Base-by-base conservation (phyloP, 176 grass and related monocot genomes). In the Tuctoria greenei region DNA sequence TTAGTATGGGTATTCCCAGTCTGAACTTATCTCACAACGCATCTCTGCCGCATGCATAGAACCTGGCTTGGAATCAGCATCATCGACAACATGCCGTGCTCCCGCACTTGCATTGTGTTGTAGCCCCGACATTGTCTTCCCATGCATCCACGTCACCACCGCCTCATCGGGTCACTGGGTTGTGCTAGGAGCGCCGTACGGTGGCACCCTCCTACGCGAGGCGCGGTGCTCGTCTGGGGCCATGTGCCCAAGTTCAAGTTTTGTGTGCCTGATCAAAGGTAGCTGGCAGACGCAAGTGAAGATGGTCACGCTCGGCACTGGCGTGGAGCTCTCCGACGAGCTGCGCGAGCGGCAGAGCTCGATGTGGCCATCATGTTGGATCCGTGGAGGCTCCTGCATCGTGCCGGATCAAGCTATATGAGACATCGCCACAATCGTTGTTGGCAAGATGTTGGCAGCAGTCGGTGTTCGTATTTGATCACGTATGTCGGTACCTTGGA, bases 181-280 rank as follows among this genome's bases (percentile, higher is more conserved):
- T 42, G 15, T 78, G 16, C 49, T 25, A 15, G 35, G 37, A 57
- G 36, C 23, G 64, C 49, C 37, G 49, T 36, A 57, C 49, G 63
- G 63, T 67, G 63, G 63, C 47, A 9, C 17, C 20, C 17, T 51
- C 49, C 49, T 58, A 26, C 55, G 21, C 10, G 11, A 12, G 12
- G 10, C n/a, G 57, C 66, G 27, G 66, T 47, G 77, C 66, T 80
- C 20, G 66, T 27, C 11, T 70, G 66, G 77, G 77, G 66, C 54
- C 39, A 35, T 25, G 52, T 44, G 51, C 52, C 77, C 18, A 38
- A 27, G 12, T 69, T 80, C 66, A n/a, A n/a, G n/a, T n/a, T n/a
- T n/a, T 71, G 78, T 14, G 42, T 80, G 24, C 49, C 23, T 10
- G 17, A 28, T 37, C 18, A 16, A 7, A 55, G n/a, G n/a, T n/a